These are phyloP conservation scores for Ophiostoma tasmaniense DNA, from an alignment of 2,329 filamentous ascomycete species.

Conservation along the genomic window DNA sequence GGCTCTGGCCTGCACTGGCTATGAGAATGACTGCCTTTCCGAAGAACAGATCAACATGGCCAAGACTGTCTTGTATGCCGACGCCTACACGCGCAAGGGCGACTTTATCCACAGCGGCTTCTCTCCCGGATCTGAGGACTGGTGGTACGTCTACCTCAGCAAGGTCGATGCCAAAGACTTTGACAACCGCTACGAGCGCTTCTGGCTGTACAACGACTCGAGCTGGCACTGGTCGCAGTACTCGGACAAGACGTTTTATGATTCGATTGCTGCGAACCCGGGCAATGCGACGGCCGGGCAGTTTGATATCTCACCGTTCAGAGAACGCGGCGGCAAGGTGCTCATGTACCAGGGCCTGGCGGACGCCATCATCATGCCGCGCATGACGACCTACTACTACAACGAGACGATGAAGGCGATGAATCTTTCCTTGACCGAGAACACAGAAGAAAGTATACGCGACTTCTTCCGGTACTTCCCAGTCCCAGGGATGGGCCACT, in stretches of 20 bases:
- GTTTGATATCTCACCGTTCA: constrained; percentile 14
- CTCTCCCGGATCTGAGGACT: constrained; percentile 37
- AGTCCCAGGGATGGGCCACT: constrained; percentile 45
- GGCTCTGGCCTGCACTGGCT: background rate
- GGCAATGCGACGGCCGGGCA: constrained; percentile 26
- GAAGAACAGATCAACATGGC: background rate
- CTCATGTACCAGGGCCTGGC: constrained; percentile 35
- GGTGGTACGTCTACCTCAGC: constrained; percentile 22
- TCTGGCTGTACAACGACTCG: constrained; percentile 26
- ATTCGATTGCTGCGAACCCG: constrained; percentile 24
- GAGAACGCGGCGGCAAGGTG: constrained; percentile 32
- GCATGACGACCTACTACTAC: constrained; percentile 29
- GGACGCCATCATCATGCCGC: constrained; percentile 31
- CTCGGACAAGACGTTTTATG: constrained; percentile 23
- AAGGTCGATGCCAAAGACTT: constrained; percentile 21
- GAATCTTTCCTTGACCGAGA: constrained; percentile 20
- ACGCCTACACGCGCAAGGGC: constrained; percentile 11
- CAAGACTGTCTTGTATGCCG: constrained; percentile 13
- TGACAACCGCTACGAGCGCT: constrained; percentile 24
- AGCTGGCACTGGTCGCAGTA: constrained; percentile 27
- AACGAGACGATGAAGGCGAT: constrained; percentile 30
- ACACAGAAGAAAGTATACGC: constrained; percentile 26
- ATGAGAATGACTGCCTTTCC: background rate
- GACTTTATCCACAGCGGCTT: constrained; percentile 28
- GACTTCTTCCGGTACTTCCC: constrained; percentile 44